Conservation (phyloP, 345 rosid genomes). For the Barbarea vulgaris region DNA sequence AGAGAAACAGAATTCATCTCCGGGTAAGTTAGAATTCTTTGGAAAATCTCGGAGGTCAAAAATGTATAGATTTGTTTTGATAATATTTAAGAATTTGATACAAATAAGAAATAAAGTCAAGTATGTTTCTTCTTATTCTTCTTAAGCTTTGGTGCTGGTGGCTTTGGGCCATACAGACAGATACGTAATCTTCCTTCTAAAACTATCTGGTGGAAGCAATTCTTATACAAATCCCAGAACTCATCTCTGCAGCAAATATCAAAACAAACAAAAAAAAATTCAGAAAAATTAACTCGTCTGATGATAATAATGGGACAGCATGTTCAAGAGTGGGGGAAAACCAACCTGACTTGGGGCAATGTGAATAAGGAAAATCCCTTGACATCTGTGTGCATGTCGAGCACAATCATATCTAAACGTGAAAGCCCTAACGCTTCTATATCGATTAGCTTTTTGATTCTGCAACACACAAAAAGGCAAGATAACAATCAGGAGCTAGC, state of each 20-base stretch:
- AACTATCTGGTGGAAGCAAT: slow-evolving; percentile 61
- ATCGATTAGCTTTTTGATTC: slow-evolving; percentile 79
- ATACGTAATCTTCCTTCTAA: slow-evolving; percentile 57
- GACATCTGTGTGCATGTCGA: slow-evolving; percentile 67
- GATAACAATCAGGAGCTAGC: not conserved
- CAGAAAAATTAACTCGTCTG: not conserved
- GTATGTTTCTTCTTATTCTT: slow-evolving; percentile 33
- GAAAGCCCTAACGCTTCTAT: slow-evolving; percentile 79
- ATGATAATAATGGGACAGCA: not conserved
- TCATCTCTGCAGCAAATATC: slow-evolving; percentile 66
- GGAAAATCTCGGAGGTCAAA: not conserved
- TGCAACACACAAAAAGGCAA: slow-evolving; percentile 29
- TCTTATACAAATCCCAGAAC: slow-evolving; percentile 87
- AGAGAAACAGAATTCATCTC: not conserved
- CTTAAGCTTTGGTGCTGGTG: slow-evolving; percentile 44
- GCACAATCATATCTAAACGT: slow-evolving; percentile 58
- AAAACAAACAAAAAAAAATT: not conserved
- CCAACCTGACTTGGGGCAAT: slow-evolving; percentile 90
- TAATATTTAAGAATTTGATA: not conserved
- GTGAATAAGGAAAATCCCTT: slow-evolving; percentile 83
- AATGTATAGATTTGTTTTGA: not conserved
- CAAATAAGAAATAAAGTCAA: not conserved
- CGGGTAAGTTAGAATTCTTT: not conserved
- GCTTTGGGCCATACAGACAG: slow-evolving; percentile 70
- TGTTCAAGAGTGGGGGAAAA: not conserved